A percentile compares a stretch with the other conserved stretches of the same genome.
Conservation (phyloP, 306 rosid genomes). For the Mucuna pruriens region DNA sequence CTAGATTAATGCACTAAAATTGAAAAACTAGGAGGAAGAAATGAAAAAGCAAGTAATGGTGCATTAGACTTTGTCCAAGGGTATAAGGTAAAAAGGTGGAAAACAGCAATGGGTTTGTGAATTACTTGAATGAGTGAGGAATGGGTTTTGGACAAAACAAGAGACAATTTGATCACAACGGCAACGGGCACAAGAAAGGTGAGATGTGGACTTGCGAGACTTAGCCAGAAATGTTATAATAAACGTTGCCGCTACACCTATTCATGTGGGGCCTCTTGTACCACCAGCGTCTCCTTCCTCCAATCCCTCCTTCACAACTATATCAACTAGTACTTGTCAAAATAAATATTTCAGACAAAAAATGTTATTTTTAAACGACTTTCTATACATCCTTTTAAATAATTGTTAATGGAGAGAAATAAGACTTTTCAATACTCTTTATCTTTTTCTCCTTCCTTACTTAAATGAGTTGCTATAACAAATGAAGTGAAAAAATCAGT, state of each 20-base stretch:
- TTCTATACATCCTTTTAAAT: neutral
- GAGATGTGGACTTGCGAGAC: conserved; percentile 45
- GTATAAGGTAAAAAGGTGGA: neutral
- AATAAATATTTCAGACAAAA: neutral
- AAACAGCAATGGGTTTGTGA: neutral
- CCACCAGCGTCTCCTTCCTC: conserved; percentile 35
- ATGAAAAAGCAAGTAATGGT: neutral
- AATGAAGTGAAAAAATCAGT: neutral
- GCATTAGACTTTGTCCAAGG: conserved; percentile 1
- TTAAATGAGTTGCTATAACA: neutral
- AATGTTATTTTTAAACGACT: neutral
- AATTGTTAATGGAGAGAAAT: neutral
- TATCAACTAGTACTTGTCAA: neutral
- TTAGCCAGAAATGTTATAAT: neutral
- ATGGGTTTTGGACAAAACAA: conserved; percentile 23
- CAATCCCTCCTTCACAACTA: neutral
- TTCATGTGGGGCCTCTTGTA: conserved; percentile 34
- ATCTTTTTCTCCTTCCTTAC: neutral
- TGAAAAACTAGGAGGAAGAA: neutral
- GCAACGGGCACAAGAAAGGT: conserved; percentile 46
- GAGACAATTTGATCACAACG: conserved; percentile 47
- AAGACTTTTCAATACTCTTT: neutral
- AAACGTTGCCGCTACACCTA: conserved; percentile 40
- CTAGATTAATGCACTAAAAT: neutral
- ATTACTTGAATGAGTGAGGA: conserved; percentile 22